These are phyloP conservation scores for Helianthus annuus DNA, from an alignment of 129 eudicot species.

Conservation along the genomic window HanXRQr2.0-SUNRISE NC_035442.2:141762773-141763272, in stretches of 20 bases:
- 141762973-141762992: conserved; percentile 48
- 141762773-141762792: too few relatives aligned
- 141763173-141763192: too few relatives aligned
- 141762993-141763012: conserved; percentile 75
- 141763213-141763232: too few relatives aligned
- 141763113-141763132: conserved; percentile 1
- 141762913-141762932: conserved; percentile 27
- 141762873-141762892: not conserved
- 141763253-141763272: too few relatives aligned
- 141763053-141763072: not conserved
- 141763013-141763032: not conserved
- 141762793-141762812: too few relatives aligned
- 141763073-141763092: not conserved
- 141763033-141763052: not conserved
- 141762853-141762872: too few relatives aligned
- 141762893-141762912: not conserved
- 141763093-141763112: not conserved
- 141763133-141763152: not conserved
- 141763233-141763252: too few relatives aligned
- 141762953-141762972: conserved; percentile 69
- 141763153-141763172: not conserved
- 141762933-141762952: conserved; percentile 89
- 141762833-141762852: not conserved
- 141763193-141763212: too few relatives aligned
- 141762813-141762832: not conserved